Percentiles rank a stretch among this genome's conserved stretches.
phyloP scores from a whole-genome alignment of 2,329 filamentous ascomycete genomes.

The Cercospora sp. region DNA sequence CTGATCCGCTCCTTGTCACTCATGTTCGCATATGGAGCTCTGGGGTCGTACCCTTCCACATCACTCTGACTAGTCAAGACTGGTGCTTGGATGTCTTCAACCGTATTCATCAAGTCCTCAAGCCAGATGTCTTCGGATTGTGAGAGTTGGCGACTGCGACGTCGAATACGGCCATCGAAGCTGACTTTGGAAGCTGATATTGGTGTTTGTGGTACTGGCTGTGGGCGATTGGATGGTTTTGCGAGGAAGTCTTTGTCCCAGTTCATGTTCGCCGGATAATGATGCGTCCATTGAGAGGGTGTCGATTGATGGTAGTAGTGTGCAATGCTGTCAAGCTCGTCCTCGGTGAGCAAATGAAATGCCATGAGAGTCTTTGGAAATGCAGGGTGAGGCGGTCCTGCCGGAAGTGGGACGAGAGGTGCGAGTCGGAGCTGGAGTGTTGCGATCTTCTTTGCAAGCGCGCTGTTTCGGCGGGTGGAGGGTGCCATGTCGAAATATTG shows the following conservation, averaged over 20 bases:
- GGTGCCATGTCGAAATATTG: conserved; percentile 33
- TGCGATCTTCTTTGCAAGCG: conserved; percentile 61
- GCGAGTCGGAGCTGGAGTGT: conserved; percentile 67
- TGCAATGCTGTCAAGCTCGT: conserved; percentile 68
- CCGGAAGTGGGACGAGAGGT: conserved; percentile 61
- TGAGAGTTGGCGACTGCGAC: conserved; percentile 25
- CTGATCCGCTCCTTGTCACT: conserved; percentile 44
- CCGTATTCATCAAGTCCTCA: conserved; percentile 35
- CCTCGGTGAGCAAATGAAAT: conserved; percentile 73
- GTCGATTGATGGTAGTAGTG: conserved; percentile 72
- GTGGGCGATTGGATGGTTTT: conserved; percentile 15
- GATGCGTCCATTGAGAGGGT: conserved; percentile 54
- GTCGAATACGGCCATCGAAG: conserved; percentile 5
- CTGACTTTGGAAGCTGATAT: conserved; percentile 13
- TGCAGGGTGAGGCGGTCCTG: conserved; percentile 61
- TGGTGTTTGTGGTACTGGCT: conserved; percentile 9
- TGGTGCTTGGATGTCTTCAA: conserved; percentile 42
- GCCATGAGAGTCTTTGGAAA: conserved; percentile 68
- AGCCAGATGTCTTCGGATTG: conserved; percentile 31
- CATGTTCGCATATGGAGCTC: conserved; percentile 36
- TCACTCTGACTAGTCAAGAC: conserved; percentile 18
- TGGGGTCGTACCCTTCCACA: neutral
- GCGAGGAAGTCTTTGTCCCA: conserved; percentile 55
- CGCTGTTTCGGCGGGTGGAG: conserved; percentile 34
- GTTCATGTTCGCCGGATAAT: conserved; percentile 68